Base-by-base conservation (phyloP, 1,284 basidiomycete species). In the Vanrija humicola region DNA sequence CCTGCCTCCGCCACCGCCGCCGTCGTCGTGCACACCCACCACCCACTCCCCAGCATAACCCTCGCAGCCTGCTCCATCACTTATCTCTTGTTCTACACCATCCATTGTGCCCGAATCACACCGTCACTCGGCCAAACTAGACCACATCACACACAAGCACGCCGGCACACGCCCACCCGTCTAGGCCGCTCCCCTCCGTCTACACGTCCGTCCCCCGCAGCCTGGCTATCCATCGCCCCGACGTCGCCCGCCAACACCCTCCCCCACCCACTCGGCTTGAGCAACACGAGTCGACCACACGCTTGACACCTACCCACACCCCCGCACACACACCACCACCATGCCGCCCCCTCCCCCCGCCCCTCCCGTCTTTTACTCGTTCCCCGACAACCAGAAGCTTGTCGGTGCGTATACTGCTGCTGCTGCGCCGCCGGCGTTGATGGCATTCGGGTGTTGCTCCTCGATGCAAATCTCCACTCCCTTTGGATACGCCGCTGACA, bases 281-380 rank as follows among this genome's bases (percentile, higher is more conserved):
- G 12, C 12, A 14, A 5, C 12, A 14, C 34, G 6, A 28, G 28
- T 28, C 28, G 28, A 42, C 18, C 18, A 15, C 39, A n/a, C n/a
- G 16, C 15, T 14, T 40, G 9, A 18, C 40, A 18, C 16, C 9
- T 25, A 34, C 19, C 34, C 45, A 45, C 34, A 10, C 45, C 34
- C 39, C 9, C 21, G 21, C 18, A 25, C 28, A 45, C 52, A 28
- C 28, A 18, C 38, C 28, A 43, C 40, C 56, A 58, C 50, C 47
- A 78, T 77, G 72, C 77, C 79, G 40, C 71, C 72, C 52, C 78
- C 75, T 60, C 71, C 75, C 23, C 80, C 81, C 23, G 73, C 78
- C 19, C 76, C 78, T 15, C 88, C 93, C 43, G 80, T 91, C 53
- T 82, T 98, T 67, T 83, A 84, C 80, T 83, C 86, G 9, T 96